These are phyloP conservation scores for Trypanosoma rangeli DNA, from an alignment of 208 protist genomes.

Conservation along the genomic window DNA sequence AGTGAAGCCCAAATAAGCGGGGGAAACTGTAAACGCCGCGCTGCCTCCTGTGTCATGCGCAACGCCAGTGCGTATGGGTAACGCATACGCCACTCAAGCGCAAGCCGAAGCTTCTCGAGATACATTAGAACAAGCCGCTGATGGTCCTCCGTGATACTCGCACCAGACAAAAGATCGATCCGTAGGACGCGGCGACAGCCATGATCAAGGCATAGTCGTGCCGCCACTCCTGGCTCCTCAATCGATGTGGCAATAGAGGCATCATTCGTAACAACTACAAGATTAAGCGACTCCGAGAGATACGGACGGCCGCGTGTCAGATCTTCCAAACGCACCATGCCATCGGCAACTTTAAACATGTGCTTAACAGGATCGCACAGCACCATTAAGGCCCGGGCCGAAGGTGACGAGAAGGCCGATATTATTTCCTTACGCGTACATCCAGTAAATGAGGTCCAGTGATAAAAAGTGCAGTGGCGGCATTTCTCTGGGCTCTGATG, in stretches of 20 bases:
- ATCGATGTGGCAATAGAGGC: conserved; percentile 34
- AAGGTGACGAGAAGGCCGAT: conserved; percentile 42
- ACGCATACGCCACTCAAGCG: conserved; percentile 43
- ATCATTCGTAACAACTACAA: conserved; percentile 62
- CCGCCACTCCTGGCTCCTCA: conserved; percentile 44
- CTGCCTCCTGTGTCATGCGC: conserved; percentile 54
- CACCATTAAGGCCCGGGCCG: conserved; percentile 52
- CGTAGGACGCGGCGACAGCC: conserved; percentile 71
- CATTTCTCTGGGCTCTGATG: background rate
- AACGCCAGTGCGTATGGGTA: conserved; percentile 78
- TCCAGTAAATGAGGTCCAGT: conserved; percentile 53
- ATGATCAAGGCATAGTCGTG: conserved; percentile 62
- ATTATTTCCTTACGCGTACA: conserved; percentile 86
- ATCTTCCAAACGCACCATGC: conserved; percentile 43
- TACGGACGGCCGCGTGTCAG: conserved; percentile 8
- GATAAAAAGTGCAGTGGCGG: background rate
- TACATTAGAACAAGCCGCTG: conserved; percentile 56
- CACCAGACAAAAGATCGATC: conserved; percentile 48
- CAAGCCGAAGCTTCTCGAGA: conserved; percentile 43
- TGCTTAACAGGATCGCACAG: conserved; percentile 47
- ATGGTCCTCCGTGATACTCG: conserved; percentile 47
- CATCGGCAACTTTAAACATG: conserved; percentile 65
- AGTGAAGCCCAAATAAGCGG: conserved; percentile 64
- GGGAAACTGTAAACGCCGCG: conserved; percentile 32
- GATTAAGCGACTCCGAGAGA: conserved; percentile 31